Percentiles rank a stretch among this genome's conserved stretches.
These are phyloP conservation scores for Aspergillus homomorphus DNA, from an alignment of 495 filamentous ascomycete species.

Conservation along the genomic window DNA sequence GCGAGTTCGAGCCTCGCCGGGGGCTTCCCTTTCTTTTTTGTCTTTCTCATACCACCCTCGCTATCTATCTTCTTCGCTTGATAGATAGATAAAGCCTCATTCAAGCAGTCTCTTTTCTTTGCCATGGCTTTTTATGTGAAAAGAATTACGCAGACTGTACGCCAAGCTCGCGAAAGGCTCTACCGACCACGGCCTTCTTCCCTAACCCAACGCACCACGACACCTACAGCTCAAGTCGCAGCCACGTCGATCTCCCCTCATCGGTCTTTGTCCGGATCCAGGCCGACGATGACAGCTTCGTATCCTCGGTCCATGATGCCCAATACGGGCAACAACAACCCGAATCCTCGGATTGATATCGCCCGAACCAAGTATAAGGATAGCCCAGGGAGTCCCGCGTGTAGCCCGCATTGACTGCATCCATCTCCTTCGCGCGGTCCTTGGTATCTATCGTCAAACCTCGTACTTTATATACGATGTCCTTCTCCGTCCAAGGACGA, in stretches of 20 bases:
- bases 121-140: too few species aligned
- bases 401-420: not conserved
- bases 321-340: not conserved
- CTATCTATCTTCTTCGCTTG: too few species aligned
- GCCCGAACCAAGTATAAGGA: not conserved
- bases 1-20: not conserved
- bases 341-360: not conserved
- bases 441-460: not conserved
- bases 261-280: not conserved
- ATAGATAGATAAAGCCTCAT: too few species aligned
- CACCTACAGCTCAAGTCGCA: too few species aligned
- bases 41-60: too few species aligned
- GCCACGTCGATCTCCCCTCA: not conserved
- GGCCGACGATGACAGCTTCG: not conserved
- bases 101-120: too few species aligned
- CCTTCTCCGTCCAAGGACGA: conserved; percentile 54
- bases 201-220: not conserved
- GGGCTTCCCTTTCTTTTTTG: not conserved
- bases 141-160: too few species aligned
- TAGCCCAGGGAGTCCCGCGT: too few species aligned
- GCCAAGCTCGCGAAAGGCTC: not conserved
- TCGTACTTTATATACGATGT: conserved; percentile 30
- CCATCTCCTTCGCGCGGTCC: not conserved
- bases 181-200: not conserved
- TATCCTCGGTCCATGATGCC: not conserved